These are phyloP conservation scores for Paecilomyces dactylethromorphus DNA, from an alignment of 2,329 filamentous ascomycete genomes.

Conservation along the genomic window DNA sequence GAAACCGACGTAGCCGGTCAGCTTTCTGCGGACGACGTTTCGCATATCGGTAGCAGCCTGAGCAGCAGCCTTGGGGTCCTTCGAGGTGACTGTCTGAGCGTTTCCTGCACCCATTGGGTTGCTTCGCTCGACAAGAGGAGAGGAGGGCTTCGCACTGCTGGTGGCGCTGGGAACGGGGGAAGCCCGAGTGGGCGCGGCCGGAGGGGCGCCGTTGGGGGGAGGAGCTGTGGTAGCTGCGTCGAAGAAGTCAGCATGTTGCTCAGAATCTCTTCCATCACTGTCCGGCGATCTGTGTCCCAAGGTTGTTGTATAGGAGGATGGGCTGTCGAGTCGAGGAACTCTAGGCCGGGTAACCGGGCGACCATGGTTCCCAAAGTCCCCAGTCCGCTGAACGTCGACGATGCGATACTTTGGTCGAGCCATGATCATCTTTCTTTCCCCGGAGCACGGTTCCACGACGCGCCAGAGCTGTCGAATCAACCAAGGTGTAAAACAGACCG, in stretches of 20 bases:
- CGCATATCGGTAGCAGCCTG: slow-evolving; percentile 62
- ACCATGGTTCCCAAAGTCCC: slow-evolving; percentile 5
- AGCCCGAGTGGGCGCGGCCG: slow-evolving; percentile 24
- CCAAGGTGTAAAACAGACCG: neutral
- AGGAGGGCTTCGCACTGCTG: slow-evolving; percentile 42
- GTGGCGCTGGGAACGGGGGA: slow-evolving; percentile 32
- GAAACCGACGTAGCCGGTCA: slow-evolving; percentile 97
- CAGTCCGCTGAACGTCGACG: slow-evolving; percentile 9
- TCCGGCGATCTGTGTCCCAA: slow-evolving; percentile 7
- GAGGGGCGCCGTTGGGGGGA: slow-evolving; percentile 21
- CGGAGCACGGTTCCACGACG: neutral
- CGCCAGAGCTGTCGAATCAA: neutral
- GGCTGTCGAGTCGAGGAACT: slow-evolving; percentile 9
- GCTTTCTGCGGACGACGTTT: slow-evolving; percentile 96
- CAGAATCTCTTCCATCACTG: slow-evolving; percentile 8
- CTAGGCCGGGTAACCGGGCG: slow-evolving; percentile 1
- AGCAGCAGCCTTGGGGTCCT: slow-evolving; percentile 54
- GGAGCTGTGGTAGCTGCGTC: slow-evolving; percentile 20
- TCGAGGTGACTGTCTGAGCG: slow-evolving; percentile 57
- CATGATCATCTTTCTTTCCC: neutral
- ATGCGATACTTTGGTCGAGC: slow-evolving; percentile 13
- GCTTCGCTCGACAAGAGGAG: slow-evolving; percentile 53
- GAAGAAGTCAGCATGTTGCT: slow-evolving; percentile 20
- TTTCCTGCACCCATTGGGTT: slow-evolving; percentile 50
- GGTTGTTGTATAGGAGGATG: slow-evolving; percentile 7